Conservation (phyloP, 73 alveolate species). For the Tetrahymena malaccensis region DNA sequence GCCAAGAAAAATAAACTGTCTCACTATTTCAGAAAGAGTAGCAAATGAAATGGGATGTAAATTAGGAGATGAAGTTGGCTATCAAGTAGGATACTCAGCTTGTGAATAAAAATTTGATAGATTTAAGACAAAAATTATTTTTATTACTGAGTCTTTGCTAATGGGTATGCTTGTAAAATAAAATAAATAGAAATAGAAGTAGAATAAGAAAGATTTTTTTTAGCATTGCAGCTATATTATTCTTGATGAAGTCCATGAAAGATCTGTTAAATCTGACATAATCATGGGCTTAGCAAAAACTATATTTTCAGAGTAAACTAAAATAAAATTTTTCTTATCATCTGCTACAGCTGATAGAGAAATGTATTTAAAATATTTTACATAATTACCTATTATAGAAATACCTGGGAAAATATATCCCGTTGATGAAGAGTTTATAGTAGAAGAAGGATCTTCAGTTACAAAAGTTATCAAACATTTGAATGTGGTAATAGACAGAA, state of each 20-base stretch:
- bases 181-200: background rate
- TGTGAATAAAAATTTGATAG: slow-evolving; percentile 79
- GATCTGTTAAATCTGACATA: slow-evolving; percentile 93
- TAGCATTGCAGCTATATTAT: slow-evolving; percentile 39
- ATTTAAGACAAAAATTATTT: slow-evolving; percentile 70
- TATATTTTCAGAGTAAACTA: slow-evolving; percentile 42
- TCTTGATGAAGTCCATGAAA: slow-evolving; percentile 52
- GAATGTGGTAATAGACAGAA: background rate
- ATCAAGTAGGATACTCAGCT: slow-evolving; percentile 57
- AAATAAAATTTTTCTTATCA: slow-evolving; percentile 46
- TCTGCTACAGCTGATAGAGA: slow-evolving; percentile 55
- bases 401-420: background rate
- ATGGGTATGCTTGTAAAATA: background rate
- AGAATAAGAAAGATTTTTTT: background rate
- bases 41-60: slow-evolving; percentile 62
- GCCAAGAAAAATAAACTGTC: slow-evolving; percentile 93
- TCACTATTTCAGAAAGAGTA: slow-evolving; percentile 80
- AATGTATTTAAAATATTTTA: background rate
- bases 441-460: background rate
- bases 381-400: background rate
- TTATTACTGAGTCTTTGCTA: background rate
- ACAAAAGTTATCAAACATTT: background rate
- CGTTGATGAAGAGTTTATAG: background rate
- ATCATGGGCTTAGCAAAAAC: slow-evolving; percentile 85
- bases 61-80: slow-evolving; percentile 85